These are phyloP conservation scores for Dothidotthia symphoricarpi DNA, from an alignment of 2,329 filamentous ascomycete species.

Conservation along the genomic window DNA sequence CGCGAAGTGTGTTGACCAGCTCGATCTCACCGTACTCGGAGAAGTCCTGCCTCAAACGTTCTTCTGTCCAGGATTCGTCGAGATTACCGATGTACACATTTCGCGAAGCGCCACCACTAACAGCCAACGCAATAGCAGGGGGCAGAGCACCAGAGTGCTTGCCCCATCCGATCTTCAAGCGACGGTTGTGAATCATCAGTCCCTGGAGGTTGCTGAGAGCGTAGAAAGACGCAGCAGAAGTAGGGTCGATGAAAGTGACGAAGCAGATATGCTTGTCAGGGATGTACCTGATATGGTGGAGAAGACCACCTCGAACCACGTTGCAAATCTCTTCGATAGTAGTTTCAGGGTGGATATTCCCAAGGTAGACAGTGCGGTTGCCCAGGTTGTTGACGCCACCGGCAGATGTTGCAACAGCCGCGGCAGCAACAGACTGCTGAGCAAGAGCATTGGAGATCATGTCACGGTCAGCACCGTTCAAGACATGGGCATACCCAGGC, in stretches of 20 bases:
- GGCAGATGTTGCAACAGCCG: slow-evolving; percentile 92
- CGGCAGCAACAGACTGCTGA: slow-evolving; percentile 95
- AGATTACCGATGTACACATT: slow-evolving; percentile 98
- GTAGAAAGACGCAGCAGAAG: slow-evolving; percentile 95
- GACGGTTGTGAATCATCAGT: slow-evolving; percentile 97
- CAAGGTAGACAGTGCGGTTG: slow-evolving; percentile 95
- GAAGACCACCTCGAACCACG: slow-evolving; percentile 88
- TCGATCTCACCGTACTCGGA: slow-evolving; percentile 97
- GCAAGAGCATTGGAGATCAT: slow-evolving; percentile 94
- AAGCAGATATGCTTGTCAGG: slow-evolving; percentile 99
- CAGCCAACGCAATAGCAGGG: slow-evolving; percentile 90
- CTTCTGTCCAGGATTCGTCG: slow-evolving; percentile 96
- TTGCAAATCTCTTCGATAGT: slow-evolving; percentile 99
- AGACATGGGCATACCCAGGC: slow-evolving; percentile 91
- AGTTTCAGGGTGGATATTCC: slow-evolving; percentile 98
- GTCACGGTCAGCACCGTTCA: slow-evolving; percentile 94
- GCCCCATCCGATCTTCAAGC: slow-evolving; percentile 98
- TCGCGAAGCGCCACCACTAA: slow-evolving; percentile 93
- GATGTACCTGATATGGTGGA: slow-evolving; percentile 98
- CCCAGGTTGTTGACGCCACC: slow-evolving; percentile 97
- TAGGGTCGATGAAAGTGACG: slow-evolving; percentile 98
- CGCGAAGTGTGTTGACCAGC: slow-evolving; percentile 89
- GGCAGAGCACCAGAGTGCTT: slow-evolving; percentile 97
- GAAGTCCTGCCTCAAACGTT: slow-evolving; percentile 92
- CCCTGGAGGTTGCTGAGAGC: slow-evolving; percentile 96